Conservation (phyloP, 148 eudicot genomes). For the Vaccinium myrtillus region DNA sequence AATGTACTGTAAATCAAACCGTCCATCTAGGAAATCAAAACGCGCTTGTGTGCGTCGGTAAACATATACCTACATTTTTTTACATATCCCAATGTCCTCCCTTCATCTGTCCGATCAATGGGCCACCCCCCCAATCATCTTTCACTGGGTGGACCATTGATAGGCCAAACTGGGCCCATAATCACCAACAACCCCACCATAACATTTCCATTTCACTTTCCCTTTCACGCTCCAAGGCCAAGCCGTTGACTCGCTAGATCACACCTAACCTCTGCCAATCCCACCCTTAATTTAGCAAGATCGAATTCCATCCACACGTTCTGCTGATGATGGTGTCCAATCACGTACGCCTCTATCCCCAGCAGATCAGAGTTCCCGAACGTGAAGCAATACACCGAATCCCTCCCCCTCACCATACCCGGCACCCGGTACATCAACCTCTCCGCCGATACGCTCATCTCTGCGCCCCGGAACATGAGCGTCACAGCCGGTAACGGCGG, state of each 20-base stretch:
- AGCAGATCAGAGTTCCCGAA: conserved; percentile 84
- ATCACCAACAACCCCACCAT: background rate
- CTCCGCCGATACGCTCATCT: conserved; percentile 69
- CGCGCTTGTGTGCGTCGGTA: no score
- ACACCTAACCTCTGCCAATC: conserved; percentile 73
- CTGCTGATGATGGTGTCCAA: conserved; percentile 95
- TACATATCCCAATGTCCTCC: background rate
- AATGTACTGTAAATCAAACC: no score
- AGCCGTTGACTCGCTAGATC: conserved; percentile 68
- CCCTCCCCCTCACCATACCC: conserved; percentile 42
- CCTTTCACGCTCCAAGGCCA: conserved; percentile 34
- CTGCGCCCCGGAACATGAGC: conserved; percentile 66
- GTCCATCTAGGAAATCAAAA: no score
- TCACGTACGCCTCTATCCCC: conserved; percentile 64
- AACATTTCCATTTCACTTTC: no score
- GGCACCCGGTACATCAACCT: conserved; percentile 63
- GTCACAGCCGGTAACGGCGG: conserved; percentile 64
- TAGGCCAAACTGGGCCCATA: conserved; percentile 9
- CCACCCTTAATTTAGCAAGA: conserved; percentile 67
- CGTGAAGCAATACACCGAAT: conserved; percentile 69
- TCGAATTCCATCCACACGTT: conserved; percentile 94
- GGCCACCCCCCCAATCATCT: conserved; percentile 15
- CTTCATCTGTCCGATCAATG: conserved; percentile 20
- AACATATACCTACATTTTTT: background rate
- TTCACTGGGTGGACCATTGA: conserved; percentile 6